These are phyloP conservation scores for Lasiosphaeria hispida DNA, from an alignment of 495 filamentous ascomycete genomes.

Conservation along the genomic window DNA sequence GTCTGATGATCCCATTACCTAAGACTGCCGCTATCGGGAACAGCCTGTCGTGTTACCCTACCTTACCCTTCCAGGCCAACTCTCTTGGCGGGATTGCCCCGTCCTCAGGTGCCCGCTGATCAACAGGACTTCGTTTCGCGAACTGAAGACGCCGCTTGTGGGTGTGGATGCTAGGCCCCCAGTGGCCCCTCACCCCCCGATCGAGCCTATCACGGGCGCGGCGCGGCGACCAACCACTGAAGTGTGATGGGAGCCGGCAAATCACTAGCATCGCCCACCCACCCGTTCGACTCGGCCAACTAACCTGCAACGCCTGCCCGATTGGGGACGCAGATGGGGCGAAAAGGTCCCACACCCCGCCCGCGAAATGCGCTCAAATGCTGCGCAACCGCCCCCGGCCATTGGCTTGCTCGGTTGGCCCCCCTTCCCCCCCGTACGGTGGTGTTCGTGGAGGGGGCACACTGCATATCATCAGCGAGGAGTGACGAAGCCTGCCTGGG, in stretches of 20 bases:
- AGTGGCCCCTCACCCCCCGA: background rate
- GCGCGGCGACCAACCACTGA: background rate
- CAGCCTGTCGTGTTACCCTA: background rate
- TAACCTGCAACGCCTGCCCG: constrained; percentile 3
- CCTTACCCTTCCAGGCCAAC: background rate
- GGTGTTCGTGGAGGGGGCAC: too few species aligned
- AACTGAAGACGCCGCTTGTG: too few species aligned
- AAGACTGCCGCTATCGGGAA: background rate
- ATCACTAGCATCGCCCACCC: constrained; percentile 1
- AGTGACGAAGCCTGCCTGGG: too few species aligned
- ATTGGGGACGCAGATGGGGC: background rate
- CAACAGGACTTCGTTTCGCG: too few species aligned
- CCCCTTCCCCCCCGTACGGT: too few species aligned
- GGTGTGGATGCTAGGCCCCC: too few species aligned
- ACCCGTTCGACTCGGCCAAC: background rate
- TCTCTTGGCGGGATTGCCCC: background rate
- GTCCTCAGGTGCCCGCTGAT: background rate
- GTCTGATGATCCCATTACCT: background rate
- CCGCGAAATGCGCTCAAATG: constrained; percentile 16
- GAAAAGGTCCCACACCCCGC: background rate
- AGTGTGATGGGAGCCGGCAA: background rate
- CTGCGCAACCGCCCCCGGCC: background rate
- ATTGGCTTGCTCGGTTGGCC: background rate
- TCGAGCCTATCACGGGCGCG: too few species aligned
- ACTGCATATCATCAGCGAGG: too few species aligned